These are phyloP conservation scores for Penicillium sp. DNA, from an alignment of 2,329 filamentous ascomycete genomes.

Conservation along the genomic window DNA sequence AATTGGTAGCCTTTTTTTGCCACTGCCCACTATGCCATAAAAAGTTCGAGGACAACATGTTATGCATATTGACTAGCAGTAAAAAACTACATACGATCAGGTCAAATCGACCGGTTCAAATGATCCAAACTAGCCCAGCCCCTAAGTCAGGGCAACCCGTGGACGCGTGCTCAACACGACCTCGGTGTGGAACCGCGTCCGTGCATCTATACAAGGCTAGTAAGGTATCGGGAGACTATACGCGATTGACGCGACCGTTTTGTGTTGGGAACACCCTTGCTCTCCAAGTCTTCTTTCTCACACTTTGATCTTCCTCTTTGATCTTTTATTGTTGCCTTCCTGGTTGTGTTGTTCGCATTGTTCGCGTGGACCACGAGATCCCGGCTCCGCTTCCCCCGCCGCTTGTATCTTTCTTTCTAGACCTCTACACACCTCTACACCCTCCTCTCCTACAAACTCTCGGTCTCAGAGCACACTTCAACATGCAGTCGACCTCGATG, in stretches of 20 bases:
- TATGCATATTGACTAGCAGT: not conserved
- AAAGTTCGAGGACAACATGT: not conserved
- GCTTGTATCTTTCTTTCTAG: slow-evolving; percentile 6
- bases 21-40: not conserved
- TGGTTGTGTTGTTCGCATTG: not conserved
- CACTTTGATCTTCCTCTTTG: not conserved
- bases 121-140: not conserved
- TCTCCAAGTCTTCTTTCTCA: not conserved
- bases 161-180: slow-evolving; percentile 28
- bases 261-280: slow-evolving; percentile 1
- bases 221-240: slow-evolving; percentile 22
- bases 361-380: slow-evolving; percentile 6
- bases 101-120: not conserved
- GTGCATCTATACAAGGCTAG: slow-evolving; percentile 29
- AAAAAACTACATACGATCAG: not conserved
- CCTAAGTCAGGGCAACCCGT: slow-evolving; percentile 4
- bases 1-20: not conserved
- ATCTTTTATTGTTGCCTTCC: not conserved
- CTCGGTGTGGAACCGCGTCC: slow-evolving; percentile 22
- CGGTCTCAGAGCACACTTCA: slow-evolving; percentile 3
- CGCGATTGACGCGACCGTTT: slow-evolving; percentile 29
- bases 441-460: not conserved
- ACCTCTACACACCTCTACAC: slow-evolving; percentile 1
- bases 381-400: slow-evolving; percentile 8
- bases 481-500: slow-evolving; percentile 24